These are phyloP conservation scores for Thielaviopsis populi DNA, from an alignment of 2,329 filamentous ascomycete species.

Conservation along the genomic window DNA sequence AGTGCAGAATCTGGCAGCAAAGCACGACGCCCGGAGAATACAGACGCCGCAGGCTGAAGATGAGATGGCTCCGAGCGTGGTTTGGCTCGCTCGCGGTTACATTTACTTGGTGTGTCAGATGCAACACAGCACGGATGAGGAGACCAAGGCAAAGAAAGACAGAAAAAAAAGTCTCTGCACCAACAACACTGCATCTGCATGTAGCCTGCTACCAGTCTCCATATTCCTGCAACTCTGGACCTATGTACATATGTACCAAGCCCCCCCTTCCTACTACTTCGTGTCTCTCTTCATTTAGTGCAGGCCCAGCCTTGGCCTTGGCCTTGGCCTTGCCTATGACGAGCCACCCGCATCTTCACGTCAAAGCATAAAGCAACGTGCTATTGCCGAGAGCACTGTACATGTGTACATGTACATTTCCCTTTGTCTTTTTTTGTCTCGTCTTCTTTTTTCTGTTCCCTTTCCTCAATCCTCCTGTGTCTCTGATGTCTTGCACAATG, in stretches of 20 bases:
- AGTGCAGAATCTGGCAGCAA: not conserved
- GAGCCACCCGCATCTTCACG: not conserved
- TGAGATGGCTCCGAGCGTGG: not conserved
- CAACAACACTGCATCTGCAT: not conserved
- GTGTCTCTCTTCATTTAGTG: not conserved
- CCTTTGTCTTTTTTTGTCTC: not conserved
- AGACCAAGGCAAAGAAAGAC: not conserved
- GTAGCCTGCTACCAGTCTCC: not conserved
- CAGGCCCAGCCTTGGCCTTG: not conserved
- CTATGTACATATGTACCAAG: not conserved
- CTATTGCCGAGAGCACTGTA: not conserved
- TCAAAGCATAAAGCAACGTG: not conserved
- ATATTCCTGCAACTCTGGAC: not conserved
- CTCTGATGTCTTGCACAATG: not conserved
- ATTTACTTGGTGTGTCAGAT: not conserved
- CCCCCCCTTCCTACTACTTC: not conserved
- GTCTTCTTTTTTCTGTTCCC: not conserved
- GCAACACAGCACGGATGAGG: not conserved
- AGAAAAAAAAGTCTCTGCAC: not conserved
- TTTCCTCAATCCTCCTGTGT: not conserved
- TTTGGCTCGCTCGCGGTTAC: not conserved
- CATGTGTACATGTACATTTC: no score
- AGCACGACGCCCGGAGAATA: not conserved
- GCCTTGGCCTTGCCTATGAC: conserved; percentile 1
- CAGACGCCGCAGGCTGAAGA: not conserved